Evolutionary conservation across 495 filamentous ascomycete species (phyloP).

Genomic region (Penicillium arizonense): DNA sequence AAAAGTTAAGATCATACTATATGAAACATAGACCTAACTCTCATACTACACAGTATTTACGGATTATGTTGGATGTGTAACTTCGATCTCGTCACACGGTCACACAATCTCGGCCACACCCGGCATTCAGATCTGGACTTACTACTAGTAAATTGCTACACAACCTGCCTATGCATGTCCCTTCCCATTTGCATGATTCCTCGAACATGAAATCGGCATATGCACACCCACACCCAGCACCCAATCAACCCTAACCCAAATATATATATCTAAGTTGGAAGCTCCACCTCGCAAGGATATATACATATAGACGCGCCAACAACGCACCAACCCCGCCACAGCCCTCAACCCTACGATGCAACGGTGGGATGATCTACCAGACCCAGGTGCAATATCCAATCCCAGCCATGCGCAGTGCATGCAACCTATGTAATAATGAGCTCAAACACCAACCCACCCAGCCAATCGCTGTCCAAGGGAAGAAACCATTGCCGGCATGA

Average conservation of each 20-base stretch:
- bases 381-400: neutral
- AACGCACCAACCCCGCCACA: neutral
- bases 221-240: too few species aligned
- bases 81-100: constrained; percentile 15
- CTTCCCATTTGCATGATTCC: too few species aligned
- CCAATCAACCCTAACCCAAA: too few species aligned
- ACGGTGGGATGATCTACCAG: constrained; percentile 25
- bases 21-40: too few species aligned
- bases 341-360: constrained; percentile 12
- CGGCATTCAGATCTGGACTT: constrained; percentile 23
- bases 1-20: too few species aligned
- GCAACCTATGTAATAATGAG: neutral
- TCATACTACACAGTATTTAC: too few species aligned
- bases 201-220: too few species aligned
- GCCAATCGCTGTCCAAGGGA: constrained; percentile 8
- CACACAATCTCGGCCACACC: constrained; percentile 14
- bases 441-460: neutral
- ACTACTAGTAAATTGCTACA: neutral
- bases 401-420: neutral
- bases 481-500: constrained; percentile 19
- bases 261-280: too few species aligned
- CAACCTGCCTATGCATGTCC: neutral
- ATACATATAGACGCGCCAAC: neutral
- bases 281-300: too few species aligned
- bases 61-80: too few species aligned